A percentile compares a stretch with the other conserved stretches of the same genome.
Evolutionary conservation across 1,284 basidiomycete genomes (phyloP).

Genomic region (Macrocystidia cucumis): DNA sequence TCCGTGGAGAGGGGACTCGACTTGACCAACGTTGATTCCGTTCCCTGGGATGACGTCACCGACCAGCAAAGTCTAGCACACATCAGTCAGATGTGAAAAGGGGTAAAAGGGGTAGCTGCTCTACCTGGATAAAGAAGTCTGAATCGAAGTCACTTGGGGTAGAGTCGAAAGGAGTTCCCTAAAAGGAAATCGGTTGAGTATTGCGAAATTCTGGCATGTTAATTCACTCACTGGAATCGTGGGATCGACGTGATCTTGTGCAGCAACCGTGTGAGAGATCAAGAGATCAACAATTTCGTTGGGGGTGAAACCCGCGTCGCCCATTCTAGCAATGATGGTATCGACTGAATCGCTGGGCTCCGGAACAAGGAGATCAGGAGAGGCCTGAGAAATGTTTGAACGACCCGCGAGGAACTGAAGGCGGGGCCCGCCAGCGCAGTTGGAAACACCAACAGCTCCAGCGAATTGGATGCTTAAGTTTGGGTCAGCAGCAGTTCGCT

Average conservation of each 20-base stretch:
- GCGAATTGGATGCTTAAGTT: constrained; percentile 29
- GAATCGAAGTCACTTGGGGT: not conserved
- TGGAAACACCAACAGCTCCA: constrained; percentile 29
- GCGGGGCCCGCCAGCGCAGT: constrained; percentile 33
- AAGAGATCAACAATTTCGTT: constrained; percentile 34
- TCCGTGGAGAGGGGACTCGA: constrained; percentile 25
- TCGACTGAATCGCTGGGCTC: constrained; percentile 30
- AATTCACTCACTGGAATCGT: no score
- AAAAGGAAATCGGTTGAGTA: no score
- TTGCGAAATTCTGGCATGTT: no score
- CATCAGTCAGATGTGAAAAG: no score
- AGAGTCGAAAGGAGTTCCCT: not conserved
- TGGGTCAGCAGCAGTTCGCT: not conserved
- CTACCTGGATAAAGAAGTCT: not conserved
- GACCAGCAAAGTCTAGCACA: not conserved
- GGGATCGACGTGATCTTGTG: constrained; percentile 21
- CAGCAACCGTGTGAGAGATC: constrained; percentile 30
- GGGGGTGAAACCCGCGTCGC: constrained; percentile 30
- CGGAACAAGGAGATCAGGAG: constrained; percentile 29
- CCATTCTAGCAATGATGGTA: constrained; percentile 29
- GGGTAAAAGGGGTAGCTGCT: no score
- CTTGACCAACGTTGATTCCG: constrained; percentile 22
- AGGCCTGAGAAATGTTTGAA: constrained; percentile 20
- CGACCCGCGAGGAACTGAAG: constrained; percentile 30
- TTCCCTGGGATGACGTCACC: not conserved